Base-by-base conservation (phyloP, 2,329 filamentous ascomycete species). In the Fusarium circinatum region DNA sequence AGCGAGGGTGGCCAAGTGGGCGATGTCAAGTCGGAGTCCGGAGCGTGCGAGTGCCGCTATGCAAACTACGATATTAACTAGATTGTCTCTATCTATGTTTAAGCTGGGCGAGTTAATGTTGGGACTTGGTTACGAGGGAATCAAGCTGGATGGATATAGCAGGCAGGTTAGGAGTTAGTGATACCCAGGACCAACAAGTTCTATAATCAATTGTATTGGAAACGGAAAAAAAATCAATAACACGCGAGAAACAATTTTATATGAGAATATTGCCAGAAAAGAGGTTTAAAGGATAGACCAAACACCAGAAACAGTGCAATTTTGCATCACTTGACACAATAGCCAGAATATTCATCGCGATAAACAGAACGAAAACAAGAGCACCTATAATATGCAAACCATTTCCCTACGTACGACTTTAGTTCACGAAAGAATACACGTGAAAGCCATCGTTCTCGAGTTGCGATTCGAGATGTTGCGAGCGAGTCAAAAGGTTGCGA, bases 1-100 rank as follows among this genome's bases (percentile, higher is more conserved):
- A 70, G 68, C 7, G 64, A 78, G 9, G 85, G 85, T 8, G 76
- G 78, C 2, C 64, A 62, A n/a, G 76, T 86, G 32, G 83, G 82
- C 1, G 76, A 81, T 58, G 75, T 85, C 8, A 82, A 83, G 63
- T 80, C 81, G 14, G 81, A 82, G 15, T 60, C 69, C 5, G 81
- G 81, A 11, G 75, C 78, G 18, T 86, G 85, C 61, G 72, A 78
- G 45, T 86, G 85, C 66, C 76, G 76, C 24, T 86, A 86, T 66
- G 75, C 78, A 18, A 85, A 82, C 62, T 81, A 79, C 52, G 78
- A 77, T 28, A 55, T 75, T 6, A 55, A 65, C 38, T 62, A 51
- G 45, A 38, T 28, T 39, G 18, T 22, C 13, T 9, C 17, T 56
- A 30, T 45, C 39, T 58, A 15, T 28, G 34, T 45, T 36, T 20